Evolutionary conservation across 371 early-diverging fungal species (phyloP), one percentile per base, ranked within the genome.

Genomic region (Circinella minor): DNA sequence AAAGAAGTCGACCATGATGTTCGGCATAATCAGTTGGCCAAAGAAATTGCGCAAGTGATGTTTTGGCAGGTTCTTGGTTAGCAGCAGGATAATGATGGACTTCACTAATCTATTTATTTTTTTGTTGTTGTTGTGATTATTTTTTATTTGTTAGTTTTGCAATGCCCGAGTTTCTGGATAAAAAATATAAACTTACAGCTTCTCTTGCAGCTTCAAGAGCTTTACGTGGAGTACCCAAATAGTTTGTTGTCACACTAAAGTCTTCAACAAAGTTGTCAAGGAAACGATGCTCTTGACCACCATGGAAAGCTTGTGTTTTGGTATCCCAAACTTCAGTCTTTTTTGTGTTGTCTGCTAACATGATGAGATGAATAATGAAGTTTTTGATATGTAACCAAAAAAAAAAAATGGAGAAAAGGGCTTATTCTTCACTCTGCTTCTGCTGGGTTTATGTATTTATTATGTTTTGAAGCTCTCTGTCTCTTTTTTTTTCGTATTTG

Each of bases 81-180:
- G 93, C 94, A 39, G 95, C 93, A 46, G 95, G 95, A 71, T 95
- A 95, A 77, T 95, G 95, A 73, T 91, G 91, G 72, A 91, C 86
- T 55, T 88, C 89, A 36, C 81, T 76, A 36, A 92, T 77, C 84
- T 93, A 78, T 17, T 43, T 43, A 6, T 9, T 43, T 9, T 39
- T 0, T 11, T 9, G 3, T 9, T 43, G 11, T 43, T 3, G 11
- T 43, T 43, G 11, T 9, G 11, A 6, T 43, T 43, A 9, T 11
- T 43, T 43, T 43, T 43, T 3, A 3, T 9, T 27, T 27, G 27
- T 27, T 27, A 11, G 11, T 43, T 43, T 43, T 15, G 54, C 8
- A 15, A 54, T 54, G 6, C 11, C 43, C 43, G 43, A 3, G 43
- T 51, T n/a, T 51, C 51, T 51, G 51, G 17, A n/a, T 57, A 57